phyloP scores from a whole-genome alignment of 1,139 yeast species.

The Suhomyces atakaporum region DNA sequence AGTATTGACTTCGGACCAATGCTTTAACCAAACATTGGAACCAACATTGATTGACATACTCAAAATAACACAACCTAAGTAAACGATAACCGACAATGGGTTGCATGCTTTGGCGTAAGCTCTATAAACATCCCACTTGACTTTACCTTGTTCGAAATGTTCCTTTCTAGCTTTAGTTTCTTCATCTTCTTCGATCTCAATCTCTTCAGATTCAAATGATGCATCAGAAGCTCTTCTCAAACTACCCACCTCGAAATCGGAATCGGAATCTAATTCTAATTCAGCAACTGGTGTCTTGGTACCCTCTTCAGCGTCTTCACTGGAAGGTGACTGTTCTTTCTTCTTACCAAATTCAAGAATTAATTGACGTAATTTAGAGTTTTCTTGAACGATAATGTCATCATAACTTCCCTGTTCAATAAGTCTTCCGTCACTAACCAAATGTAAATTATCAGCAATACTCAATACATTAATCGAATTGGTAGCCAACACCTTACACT shows the following conservation, averaged over 20 bases:
- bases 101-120: conserved; percentile 90
- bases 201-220: conserved; percentile 42
- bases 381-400: conserved; percentile 53
- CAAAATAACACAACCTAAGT: conserved; percentile 50
- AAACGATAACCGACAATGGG: conserved; percentile 61
- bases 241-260: conserved; percentile 40
- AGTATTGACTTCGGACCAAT: conserved; percentile 93
- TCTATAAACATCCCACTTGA: conserved; percentile 81
- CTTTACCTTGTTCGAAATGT: conserved; percentile 90
- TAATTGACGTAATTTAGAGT: conserved; percentile 60
- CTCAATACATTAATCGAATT: conserved; percentile 84
- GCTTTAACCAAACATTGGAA: conserved; percentile 88
- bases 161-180: conserved; percentile 57
- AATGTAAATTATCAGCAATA: conserved; percentile 70
- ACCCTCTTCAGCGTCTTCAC: conserved; percentile 11
- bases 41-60: conserved; percentile 57
- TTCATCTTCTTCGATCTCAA: conserved; percentile 43
- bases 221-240: conserved; percentile 74
- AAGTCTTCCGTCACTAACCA: conserved; percentile 76
- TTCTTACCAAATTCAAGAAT: conserved; percentile 76
- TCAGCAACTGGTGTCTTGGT: conserved; percentile 12
- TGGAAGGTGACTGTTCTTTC: conserved; percentile 23
- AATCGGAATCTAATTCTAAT: conserved; percentile 15
- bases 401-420: conserved; percentile 76
- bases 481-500: conserved; percentile 83